Base-by-base conservation (phyloP, 1,284 basidiomycete species). In the Waitea zeae region DNA sequence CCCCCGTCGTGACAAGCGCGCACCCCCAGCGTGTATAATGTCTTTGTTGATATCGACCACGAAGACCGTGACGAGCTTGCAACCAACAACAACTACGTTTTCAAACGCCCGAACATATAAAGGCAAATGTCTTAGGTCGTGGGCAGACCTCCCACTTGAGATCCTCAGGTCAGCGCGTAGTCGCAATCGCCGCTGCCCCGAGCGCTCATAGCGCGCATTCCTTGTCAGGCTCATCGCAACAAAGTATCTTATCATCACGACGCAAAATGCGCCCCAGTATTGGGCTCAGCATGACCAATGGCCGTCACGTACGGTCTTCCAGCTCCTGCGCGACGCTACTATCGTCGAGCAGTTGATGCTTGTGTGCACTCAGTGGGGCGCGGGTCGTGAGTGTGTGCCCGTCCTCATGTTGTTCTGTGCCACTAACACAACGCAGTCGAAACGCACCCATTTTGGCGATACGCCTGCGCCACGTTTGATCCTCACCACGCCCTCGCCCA, bases 61-160 rank as follows among this genome's bases (percentile, higher is more conserved):
- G 34, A 15, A 22, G 26, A 18, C 26, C 24, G 13, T 7, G 13
- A 24, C n/a, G 34, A 22, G 24, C 24, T 11, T 15, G 34, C 12
- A 7, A n/a, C 7, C 34, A 17, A 15, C 26, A 5, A n/a, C 34
- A 20, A 9, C 17, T 15, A 26, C 24, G 24, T 9, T n/a, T 7
- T 9, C 24, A n/a, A 26, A 26, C 24, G 24, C 24, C 24, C 24
- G 24, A 7, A n/a, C 24, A 5, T 69, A 67, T 57, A 80, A 80
- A 50, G 76, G 76, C 37, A 80, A 80, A 53, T 55, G 59, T 12
- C 62, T 68, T 44, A 61, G 72, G 51, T 77, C 70, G 26, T 81
- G 77, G 77, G 61, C 64, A 13, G 64, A 79, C 45, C 55, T 81
- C 11, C 77, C 77, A 3, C 61, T 65, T 33, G 77, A 81, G 50